Evolutionary conservation across 129 eudicot genomes (phyloP), one percentile per base, ranked within the genome.

Genomic region (Saussurea involucrata): DNA sequence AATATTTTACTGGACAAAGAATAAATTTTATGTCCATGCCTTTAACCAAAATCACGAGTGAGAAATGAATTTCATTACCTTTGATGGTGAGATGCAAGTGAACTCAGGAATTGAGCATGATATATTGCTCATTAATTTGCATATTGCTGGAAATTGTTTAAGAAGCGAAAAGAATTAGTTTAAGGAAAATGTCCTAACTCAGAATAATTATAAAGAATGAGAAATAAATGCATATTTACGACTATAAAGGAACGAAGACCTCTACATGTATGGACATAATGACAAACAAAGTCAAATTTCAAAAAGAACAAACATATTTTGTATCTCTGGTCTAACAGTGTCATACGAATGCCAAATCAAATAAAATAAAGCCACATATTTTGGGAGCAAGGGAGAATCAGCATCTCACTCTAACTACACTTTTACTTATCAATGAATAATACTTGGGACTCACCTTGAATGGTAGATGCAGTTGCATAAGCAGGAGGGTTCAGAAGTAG

Each of bases 401-500:
- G n/a, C 44, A 70, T 55, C 57, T 63, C 18, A 34, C 69, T 33
- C 57, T 68, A 77, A 33, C 61, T 46, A 15, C 66, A 76, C 55
- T 49, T 49, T 70, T 17, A 78, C 29, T 40, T 17, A 71, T 76
- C 49, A 78, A 20, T 32, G 40, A 65, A 78, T 40, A 60, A 53
- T 42, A 80, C 53, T 74, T 6, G 24, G 25, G 24, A 82, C 85
- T 83, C 79, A 92, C 99, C 95, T 84, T 95, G 99, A 80, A 95
- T 90, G 36, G 83, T 88, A 67, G 89, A 81, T 32, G 99, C 96
- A 37, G 80, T 87, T 29, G 82, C 91, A 83, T 88, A 95, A 57
- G 96, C 89, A 83, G 99, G 99, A 81, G 99, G 99, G 77, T 92
- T 95, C 77, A 95, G 74, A 78, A 95, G 99, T 80, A 95, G 96